Evolutionary conservation across 192 early-diverging fungal genomes (phyloP).

Genomic region (Entomortierella beljakovae): DNA sequence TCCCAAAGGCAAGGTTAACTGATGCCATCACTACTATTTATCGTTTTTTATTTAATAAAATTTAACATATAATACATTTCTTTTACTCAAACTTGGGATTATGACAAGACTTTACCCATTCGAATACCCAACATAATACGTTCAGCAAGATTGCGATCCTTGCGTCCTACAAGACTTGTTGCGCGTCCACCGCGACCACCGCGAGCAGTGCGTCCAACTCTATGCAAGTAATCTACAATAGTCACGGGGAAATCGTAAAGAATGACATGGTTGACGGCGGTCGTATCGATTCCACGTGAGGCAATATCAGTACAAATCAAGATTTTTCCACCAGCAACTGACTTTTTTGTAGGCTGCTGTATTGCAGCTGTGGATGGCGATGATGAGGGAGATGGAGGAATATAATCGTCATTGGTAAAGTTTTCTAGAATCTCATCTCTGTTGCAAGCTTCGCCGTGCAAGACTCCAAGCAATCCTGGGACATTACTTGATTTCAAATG

Average conservation of each 20-base stretch:
- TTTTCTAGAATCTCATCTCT: conserved; percentile 54
- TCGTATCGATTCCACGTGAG: conserved; percentile 91
- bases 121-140: conserved; percentile 70
- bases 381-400: conserved; percentile 14
- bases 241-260: conserved; percentile 93
- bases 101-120: conserved; percentile 64
- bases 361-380: background rate
- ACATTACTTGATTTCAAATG: conserved; percentile 67
- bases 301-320: conserved; percentile 93
- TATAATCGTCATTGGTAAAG: conserved; percentile 49
- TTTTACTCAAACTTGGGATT: background rate
- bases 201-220: conserved; percentile 91
- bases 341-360: conserved; percentile 18
- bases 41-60: conserved; percentile 2
- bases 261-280: conserved; percentile 88
- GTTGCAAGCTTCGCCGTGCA: conserved; percentile 57
- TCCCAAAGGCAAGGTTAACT: too few species aligned
- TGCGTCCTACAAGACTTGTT: conserved; percentile 82
- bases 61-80: background rate
- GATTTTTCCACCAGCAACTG: conserved; percentile 58
- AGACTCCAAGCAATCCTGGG: conserved; percentile 56
- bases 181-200: conserved; percentile 83
- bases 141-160: conserved; percentile 75
- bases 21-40: too few species aligned
- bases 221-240: conserved; percentile 92